Evolutionary conservation across 305 asterid species (phyloP), one percentile per base, ranked within the genome.

Genomic region (Rubia balearica): DNA sequence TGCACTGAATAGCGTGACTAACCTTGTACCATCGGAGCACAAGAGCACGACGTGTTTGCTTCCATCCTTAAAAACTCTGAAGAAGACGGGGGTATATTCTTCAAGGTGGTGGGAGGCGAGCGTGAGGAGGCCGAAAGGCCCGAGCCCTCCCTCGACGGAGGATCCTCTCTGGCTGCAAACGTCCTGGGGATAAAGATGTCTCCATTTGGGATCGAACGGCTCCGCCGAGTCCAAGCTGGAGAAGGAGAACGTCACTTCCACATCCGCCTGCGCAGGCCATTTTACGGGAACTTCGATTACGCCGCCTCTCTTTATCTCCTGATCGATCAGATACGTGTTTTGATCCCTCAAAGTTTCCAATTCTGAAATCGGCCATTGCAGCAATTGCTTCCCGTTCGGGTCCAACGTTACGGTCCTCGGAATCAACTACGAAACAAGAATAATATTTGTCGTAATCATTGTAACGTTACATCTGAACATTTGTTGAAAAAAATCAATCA

Each of bases 1-100:
- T 7, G 21, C 11, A 3, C 11, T 33, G 48, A 36, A 14, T 7
- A 7, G 16, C 0, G 40, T 0, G 0, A n/a, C 78, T 1, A 24
- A 82, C 86, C 71, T 71, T 19, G 75, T 61, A 19, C 83, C 86
- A 72, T 84, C 86, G 17, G 86, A 75, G 78, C 88, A 84, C 79
- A 82, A 61, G 13, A 82, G 83, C 70, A 82, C 84, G 49, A 65
- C 51, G 46, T 80, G 74, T 7, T 66, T 76, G 11, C 68, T 3
- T 13, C 60, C 76, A 8, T 68, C 76, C 33, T 78, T 77, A 38
- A 82, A 84, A 46, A 82, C 63, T 80, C 83, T 71, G 33, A 79
- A 84, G 21, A 74, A 84, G 27, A 84, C 80, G 13, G 83, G 86
- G 33, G 88, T 82, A 62, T 72, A 82, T 24, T 84, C 88, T 72